Conservation (phyloP, 2,329 filamentous ascomycete genomes). For the Cladosporium sp. region DNA sequence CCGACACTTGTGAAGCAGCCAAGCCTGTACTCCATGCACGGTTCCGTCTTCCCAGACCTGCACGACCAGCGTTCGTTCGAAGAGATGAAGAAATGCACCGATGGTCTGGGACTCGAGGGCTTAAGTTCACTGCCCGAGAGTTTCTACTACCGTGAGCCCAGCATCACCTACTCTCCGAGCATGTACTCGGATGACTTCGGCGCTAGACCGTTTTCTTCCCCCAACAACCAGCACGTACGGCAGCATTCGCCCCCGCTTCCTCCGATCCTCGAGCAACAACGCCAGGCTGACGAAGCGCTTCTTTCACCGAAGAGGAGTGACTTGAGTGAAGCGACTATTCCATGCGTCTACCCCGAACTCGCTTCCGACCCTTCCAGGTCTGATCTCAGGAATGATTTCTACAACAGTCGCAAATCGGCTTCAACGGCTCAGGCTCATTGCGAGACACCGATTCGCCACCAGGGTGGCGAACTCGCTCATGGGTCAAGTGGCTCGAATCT, state of each 20-base stretch:
- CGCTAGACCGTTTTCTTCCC: background rate
- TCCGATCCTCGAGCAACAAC: background rate
- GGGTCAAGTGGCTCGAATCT: conserved; percentile 14
- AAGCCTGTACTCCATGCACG: conserved; percentile 28
- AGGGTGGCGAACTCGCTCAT: conserved; percentile 11
- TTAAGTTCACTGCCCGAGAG: conserved; percentile 26
- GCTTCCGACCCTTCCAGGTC: conserved; percentile 18
- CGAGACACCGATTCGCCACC: conserved; percentile 5
- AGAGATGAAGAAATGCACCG: conserved; percentile 25
- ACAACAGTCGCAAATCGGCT: background rate
- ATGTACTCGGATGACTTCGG: conserved; percentile 20
- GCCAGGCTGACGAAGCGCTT: background rate
- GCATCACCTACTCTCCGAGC: conserved; percentile 25
- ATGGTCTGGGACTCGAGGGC: conserved; percentile 27
- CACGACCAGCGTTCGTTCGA: conserved; percentile 21
- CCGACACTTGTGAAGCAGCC: conserved; percentile 26
- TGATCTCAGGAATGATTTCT: background rate
- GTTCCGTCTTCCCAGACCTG: conserved; percentile 25
- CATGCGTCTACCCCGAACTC: conserved; percentile 19
- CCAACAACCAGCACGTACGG: background rate
- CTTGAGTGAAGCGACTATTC: conserved; percentile 16
- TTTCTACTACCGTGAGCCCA: conserved; percentile 14
- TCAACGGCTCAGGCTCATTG: conserved; percentile 2
- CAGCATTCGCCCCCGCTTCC: background rate
- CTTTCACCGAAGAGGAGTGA: conserved; percentile 11